Evolutionary conservation across 2,329 filamentous ascomycete species (phyloP).

Genomic region (Cytospora mali): DNA sequence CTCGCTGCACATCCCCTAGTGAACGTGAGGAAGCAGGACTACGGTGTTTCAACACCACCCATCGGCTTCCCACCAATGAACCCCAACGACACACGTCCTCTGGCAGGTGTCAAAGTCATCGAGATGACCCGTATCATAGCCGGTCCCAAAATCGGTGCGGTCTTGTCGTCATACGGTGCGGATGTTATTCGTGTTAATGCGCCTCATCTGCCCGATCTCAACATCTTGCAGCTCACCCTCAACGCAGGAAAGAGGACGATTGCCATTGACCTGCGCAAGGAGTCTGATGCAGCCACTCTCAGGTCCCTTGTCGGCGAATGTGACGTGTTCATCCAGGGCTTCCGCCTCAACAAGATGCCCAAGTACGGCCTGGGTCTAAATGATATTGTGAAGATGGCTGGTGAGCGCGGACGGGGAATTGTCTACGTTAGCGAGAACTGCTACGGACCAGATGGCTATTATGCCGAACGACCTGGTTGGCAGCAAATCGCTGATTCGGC

Average conservation of each 20-base stretch:
- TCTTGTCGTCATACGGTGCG: constrained; percentile 48
- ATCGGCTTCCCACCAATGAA: constrained; percentile 38
- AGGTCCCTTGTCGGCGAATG: constrained; percentile 47
- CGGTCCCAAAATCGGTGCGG: constrained; percentile 47
- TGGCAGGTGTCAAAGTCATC: constrained; percentile 52
- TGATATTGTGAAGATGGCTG: constrained; percentile 44
- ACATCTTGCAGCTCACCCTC: constrained; percentile 43
- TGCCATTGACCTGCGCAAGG: constrained; percentile 46
- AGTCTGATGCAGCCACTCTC: constrained; percentile 3
- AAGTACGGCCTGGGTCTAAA: constrained; percentile 46
- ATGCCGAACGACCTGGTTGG: constrained; percentile 50
- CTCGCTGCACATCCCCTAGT: constrained; percentile 47
- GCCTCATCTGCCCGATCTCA: constrained; percentile 46
- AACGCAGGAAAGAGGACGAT: constrained; percentile 52
- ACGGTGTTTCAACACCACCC: constrained; percentile 39
- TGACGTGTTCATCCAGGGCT: constrained; percentile 59
- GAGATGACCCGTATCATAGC: constrained; percentile 54
- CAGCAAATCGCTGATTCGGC: constrained; percentile 51
- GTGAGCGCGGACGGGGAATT: constrained; percentile 45
- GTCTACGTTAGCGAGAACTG: constrained; percentile 54
- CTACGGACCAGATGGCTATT: constrained; percentile 52
- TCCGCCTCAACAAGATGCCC: constrained; percentile 48
- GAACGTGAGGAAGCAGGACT: constrained; percentile 41
- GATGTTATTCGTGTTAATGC: constrained; percentile 50
- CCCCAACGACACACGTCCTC: constrained; percentile 37